Conservation (phyloP, 2,329 filamentous ascomycete species). For the Cladosporium sphaerospermum region DNA sequence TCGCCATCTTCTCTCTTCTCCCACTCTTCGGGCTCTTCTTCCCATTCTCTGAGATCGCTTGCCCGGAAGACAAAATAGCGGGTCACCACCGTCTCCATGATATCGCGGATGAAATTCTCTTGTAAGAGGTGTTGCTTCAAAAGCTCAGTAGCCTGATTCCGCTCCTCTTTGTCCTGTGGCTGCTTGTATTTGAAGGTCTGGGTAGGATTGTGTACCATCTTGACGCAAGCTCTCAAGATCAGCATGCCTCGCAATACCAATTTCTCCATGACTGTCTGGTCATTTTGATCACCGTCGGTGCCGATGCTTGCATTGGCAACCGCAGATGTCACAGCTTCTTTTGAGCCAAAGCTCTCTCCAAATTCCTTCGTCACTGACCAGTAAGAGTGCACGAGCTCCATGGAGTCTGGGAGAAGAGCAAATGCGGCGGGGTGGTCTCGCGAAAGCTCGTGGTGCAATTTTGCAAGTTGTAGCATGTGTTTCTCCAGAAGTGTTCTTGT, state of each 20-base stretch:
- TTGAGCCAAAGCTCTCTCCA: constrained; percentile 64
- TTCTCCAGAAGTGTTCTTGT: constrained; percentile 58
- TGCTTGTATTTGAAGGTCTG: constrained; percentile 81
- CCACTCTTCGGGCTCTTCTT: constrained; percentile 92
- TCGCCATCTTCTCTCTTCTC: constrained; percentile 82
- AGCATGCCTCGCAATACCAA: constrained; percentile 77
- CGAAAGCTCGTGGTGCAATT: constrained; percentile 84
- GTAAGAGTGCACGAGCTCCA: constrained; percentile 72
- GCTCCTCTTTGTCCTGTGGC: constrained; percentile 68
- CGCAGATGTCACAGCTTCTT: constrained; percentile 30
- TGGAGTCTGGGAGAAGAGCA: constrained; percentile 69
- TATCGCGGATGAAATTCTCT: constrained; percentile 67
- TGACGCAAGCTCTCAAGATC: constrained; percentile 73
- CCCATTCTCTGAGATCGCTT: constrained; percentile 83
- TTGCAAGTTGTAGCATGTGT: constrained; percentile 83
- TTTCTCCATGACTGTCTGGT: constrained; percentile 55
- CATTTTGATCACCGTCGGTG: constrained; percentile 38
- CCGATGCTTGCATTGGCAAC: constrained; percentile 36
- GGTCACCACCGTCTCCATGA: constrained; percentile 79
- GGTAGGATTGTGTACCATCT: constrained; percentile 73
- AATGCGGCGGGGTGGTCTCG: constrained; percentile 75
- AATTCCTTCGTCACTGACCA: constrained; percentile 76
- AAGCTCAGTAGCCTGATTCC: constrained; percentile 59
- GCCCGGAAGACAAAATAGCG: constrained; percentile 83
- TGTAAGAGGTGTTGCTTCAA: constrained; percentile 72